Percentiles rank a stretch among this genome's conserved stretches.
phyloP scores from a whole-genome alignment of 768 basidiomycete genomes.

The Mycena filopes region DNA sequence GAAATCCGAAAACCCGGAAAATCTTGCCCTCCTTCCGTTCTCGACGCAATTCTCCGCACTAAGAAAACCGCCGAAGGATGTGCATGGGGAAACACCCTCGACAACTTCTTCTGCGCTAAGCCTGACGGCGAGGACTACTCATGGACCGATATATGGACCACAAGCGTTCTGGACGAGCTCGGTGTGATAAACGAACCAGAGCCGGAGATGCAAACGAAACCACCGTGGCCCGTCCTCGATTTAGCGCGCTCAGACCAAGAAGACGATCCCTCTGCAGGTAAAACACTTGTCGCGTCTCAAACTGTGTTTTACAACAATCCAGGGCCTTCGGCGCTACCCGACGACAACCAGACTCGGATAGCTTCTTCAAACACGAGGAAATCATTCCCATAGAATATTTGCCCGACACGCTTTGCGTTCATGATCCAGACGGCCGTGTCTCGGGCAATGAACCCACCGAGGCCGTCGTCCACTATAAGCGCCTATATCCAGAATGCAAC shows the following conservation, averaged over 20 bases:
- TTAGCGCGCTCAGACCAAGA: slow-evolving; percentile 18
- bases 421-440: slow-evolving; percentile 34
- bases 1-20: slow-evolving; percentile 21
- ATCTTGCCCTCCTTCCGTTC: slow-evolving; percentile 12
- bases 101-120: slow-evolving; percentile 23
- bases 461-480: slow-evolving; percentile 18
- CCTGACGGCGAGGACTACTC: slow-evolving; percentile 21
- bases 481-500: slow-evolving; percentile 22
- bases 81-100: slow-evolving; percentile 26
- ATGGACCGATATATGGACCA: slow-evolving; percentile 31
- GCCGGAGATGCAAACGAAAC: slow-evolving; percentile 16
- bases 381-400: slow-evolving; percentile 35
- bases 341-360: slow-evolving; percentile 12
- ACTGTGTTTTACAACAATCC: not conserved
- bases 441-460: slow-evolving; percentile 21
- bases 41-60: slow-evolving; percentile 19
- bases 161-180: slow-evolving; percentile 24
- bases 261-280: not conserved
- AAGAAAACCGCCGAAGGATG: slow-evolving; percentile 28
- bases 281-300: not conserved
- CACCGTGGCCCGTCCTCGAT: slow-evolving; percentile 22
- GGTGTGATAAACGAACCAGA: slow-evolving; percentile 16
- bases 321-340: not conserved
- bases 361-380: slow-evolving; percentile 37
- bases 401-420: slow-evolving; percentile 38